Percentiles rank a stretch among this genome's conserved stretches.
Evolutionary conservation across 1,139 yeast genomes (phyloP).

Genomic region (Geotrichum bryndzae): DNA sequence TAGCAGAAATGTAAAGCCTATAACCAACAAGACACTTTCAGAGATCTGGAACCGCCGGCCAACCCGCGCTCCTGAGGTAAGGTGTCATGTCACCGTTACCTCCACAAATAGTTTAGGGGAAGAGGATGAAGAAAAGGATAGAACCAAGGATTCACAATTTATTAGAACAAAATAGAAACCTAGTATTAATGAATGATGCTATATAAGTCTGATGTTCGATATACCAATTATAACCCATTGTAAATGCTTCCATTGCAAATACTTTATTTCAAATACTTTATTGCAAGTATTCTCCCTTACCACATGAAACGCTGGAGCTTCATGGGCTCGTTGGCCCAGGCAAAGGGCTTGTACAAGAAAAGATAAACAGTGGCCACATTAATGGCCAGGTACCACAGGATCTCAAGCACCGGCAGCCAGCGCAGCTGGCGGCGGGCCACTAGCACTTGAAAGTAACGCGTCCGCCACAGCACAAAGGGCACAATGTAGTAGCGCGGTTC

Average conservation of each 20-base stretch:
- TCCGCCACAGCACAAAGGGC: conserved; percentile 71
- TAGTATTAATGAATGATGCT: background rate
- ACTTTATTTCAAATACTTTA: too few relatives aligned
- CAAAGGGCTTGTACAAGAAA: conserved; percentile 57
- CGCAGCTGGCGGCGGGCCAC: conserved; percentile 24
- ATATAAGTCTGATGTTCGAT: background rate
- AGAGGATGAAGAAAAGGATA: background rate
- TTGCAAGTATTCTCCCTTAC: conserved; percentile 42
- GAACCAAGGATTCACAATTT: background rate
- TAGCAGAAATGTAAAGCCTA: background rate
- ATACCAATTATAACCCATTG: background rate
- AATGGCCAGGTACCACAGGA: conserved; percentile 52
- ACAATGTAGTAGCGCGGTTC: conserved; percentile 90
- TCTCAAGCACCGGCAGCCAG: conserved; percentile 40
- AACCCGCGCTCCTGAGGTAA: background rate
- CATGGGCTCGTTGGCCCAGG: conserved; percentile 59
- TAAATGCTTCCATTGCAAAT: background rate
- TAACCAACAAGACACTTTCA: background rate
- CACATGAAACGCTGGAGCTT: conserved; percentile 77
- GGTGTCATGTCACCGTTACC: background rate
- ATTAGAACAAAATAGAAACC: background rate
- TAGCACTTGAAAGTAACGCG: conserved; percentile 41
- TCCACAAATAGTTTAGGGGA: background rate
- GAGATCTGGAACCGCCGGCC: background rate
- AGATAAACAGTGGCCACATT: conserved; percentile 49